phyloP scores from a whole-genome alignment of 2,329 filamentous ascomycete genomes.

The Xylariaceae sp. region DNA sequence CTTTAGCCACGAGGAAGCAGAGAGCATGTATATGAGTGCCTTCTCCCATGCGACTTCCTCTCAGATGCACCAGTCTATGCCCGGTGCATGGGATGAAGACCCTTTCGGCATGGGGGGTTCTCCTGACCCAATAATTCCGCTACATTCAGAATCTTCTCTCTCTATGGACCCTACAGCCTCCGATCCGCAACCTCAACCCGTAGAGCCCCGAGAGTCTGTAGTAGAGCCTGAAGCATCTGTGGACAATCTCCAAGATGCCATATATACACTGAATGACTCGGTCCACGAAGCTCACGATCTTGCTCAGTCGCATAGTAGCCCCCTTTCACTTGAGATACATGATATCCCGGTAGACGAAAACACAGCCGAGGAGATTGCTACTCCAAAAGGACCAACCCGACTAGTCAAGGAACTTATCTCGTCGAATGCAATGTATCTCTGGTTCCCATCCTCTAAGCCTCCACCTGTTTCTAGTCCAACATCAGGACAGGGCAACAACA shows the following conservation, averaged over 20 bases:
- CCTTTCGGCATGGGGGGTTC: conserved; percentile 33
- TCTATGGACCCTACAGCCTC: not conserved
- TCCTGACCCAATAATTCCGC: conserved; percentile 21
- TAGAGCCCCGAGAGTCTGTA: not conserved
- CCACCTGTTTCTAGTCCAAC: conserved; percentile 49
- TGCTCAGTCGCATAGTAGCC: not conserved
- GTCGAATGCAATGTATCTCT: conserved; percentile 58
- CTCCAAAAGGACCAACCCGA: conserved; percentile 59
- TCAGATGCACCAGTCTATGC: conserved; percentile 48
- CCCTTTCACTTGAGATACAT: not conserved
- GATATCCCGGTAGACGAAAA: conserved; percentile 17
- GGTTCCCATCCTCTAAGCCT: conserved; percentile 59
- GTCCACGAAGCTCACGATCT: conserved; percentile 15
- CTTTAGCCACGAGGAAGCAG: conserved; percentile 79
- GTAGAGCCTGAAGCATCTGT: conserved; percentile 3
- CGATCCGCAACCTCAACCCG: not conserved
- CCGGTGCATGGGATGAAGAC: conserved; percentile 58
- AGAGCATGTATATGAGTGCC: conserved; percentile 86
- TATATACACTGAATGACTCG: conserved; percentile 21
- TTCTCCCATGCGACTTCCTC: conserved; percentile 56
- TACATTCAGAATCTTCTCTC: not conserved
- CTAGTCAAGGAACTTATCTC: conserved; percentile 61
- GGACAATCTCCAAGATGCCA: conserved; percentile 35
- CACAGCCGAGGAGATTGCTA: conserved; percentile 49
- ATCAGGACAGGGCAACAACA: conserved; percentile 5